phyloP scores from a whole-genome alignment of 1,284 basidiomycete species.

The Cerioporus squamosus region DNA sequence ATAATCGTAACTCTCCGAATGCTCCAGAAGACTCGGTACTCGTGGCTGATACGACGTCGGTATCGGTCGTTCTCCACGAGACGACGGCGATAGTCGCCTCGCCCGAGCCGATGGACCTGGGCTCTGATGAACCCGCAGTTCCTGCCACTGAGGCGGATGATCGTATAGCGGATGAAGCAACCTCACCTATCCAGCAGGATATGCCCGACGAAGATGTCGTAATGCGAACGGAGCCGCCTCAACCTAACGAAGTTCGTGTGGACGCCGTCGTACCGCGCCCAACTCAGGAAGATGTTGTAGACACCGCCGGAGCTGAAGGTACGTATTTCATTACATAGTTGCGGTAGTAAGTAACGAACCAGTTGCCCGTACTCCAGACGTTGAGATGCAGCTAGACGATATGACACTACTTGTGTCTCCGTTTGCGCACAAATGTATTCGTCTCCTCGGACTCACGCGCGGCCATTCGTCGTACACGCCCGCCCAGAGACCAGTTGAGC shows the following conservation, averaged over 20 bases:
- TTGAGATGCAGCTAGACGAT: background rate
- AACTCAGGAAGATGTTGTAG: too few relatives aligned
- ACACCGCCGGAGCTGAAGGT: too few relatives aligned
- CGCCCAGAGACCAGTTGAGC: slow-evolving; percentile 2
- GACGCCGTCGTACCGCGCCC: background rate
- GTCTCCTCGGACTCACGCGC: slow-evolving; percentile 11
- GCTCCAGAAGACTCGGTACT: too few relatives aligned
- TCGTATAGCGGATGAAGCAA: too few relatives aligned
- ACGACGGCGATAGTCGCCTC: background rate
- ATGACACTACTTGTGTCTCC: background rate
- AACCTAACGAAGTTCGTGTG: background rate
- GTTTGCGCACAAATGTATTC: slow-evolving; percentile 1
- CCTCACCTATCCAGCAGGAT: too few relatives aligned
- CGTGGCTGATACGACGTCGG: too few relatives aligned
- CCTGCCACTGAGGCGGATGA: background rate
- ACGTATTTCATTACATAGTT: too few relatives aligned
- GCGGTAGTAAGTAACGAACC: too few relatives aligned
- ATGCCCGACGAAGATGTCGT: background rate
- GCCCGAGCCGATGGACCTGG: slow-evolving; percentile 9
- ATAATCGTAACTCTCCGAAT: too few relatives aligned
- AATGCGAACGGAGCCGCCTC: background rate
- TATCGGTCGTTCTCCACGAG: background rate
- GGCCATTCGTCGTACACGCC: slow-evolving; percentile 14
- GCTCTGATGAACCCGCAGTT: background rate
- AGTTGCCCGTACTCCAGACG: too few relatives aligned